A percentile compares a stretch with the other conserved stretches of the same genome.
phyloP scores from a whole-genome alignment of 202 grass and related monocot genomes.

The Musa balbisiana region DNA sequence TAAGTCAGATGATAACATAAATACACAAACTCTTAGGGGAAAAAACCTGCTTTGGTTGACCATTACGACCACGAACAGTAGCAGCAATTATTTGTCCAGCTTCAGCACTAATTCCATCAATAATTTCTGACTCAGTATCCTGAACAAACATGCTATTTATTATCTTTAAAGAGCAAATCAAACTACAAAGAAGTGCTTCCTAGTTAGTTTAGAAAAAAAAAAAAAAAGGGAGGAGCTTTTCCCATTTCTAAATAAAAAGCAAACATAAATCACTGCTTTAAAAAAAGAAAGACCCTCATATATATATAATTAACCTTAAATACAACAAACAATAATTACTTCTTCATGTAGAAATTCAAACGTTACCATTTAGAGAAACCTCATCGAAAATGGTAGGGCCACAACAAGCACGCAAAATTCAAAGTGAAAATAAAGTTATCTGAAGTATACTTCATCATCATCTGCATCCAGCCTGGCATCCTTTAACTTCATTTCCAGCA shows the following conservation, averaged over 20 bases:
- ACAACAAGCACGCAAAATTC: constrained; percentile 8
- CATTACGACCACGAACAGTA: constrained; percentile 49
- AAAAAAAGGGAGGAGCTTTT: not conserved
- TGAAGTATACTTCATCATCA: constrained; percentile 54
- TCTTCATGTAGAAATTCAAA: constrained; percentile 4
- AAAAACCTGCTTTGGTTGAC: constrained; percentile 69
- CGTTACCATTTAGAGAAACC: not conserved
- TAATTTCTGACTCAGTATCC: constrained; percentile 53
- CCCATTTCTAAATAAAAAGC: not conserved
- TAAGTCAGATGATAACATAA: constrained; percentile 11
- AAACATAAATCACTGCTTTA: not conserved
- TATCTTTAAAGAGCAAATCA: constrained; percentile 25
- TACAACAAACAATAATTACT: no score
- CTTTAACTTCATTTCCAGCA: constrained; percentile 64
- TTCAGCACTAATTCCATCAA: constrained; percentile 47
- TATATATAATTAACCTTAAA: not conserved
- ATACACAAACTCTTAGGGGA: not conserved
- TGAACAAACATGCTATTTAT: constrained; percentile 27
- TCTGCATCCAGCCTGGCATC: constrained; percentile 50
- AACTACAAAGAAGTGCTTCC: not conserved
- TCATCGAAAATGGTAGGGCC: not conserved
- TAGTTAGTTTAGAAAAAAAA: not conserved
- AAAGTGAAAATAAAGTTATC: constrained; percentile 4
- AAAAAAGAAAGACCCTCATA: constrained; percentile 15
- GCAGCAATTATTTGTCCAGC: constrained; percentile 61